Evolutionary conservation across 257 asterid genomes (phyloP).

Genomic region (Euphrasia confusa): DNA sequence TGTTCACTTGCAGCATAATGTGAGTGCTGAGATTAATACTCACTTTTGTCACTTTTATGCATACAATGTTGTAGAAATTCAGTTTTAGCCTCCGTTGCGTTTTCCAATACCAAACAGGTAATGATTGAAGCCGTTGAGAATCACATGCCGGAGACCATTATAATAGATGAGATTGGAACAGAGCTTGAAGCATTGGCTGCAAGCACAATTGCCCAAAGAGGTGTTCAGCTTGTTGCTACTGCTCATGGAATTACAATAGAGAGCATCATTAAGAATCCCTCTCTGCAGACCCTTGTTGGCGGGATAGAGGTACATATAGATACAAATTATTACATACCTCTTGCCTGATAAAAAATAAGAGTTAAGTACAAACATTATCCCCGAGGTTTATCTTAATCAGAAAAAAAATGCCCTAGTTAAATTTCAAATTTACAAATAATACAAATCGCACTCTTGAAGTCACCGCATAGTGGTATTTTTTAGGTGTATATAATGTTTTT

Average conservation of each 20-base stretch:
- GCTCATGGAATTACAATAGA: conserved; percentile 95
- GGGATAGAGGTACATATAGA: conserved; percentile 78
- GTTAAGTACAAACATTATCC: background rate
- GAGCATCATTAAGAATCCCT: conserved; percentile 83
- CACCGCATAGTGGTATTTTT: background rate
- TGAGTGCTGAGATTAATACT: conserved; percentile 33
- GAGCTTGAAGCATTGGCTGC: conserved; percentile 99
- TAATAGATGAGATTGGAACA: conserved; percentile 95
- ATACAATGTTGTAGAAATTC: conserved; percentile 1
- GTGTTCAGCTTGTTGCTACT: conserved; percentile 97
- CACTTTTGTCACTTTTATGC: background rate
- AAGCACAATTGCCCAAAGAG: conserved; percentile 96
- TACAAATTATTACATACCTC: background rate
- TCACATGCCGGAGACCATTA: conserved; percentile 94
- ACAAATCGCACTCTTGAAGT: no score
- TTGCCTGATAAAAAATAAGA: conserved; percentile 5
- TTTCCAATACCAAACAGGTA: conserved; percentile 45
- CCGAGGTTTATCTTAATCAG: background rate
- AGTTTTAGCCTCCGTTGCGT: conserved; percentile 18
- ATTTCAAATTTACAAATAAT: background rate
- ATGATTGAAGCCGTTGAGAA: conserved; percentile 99
- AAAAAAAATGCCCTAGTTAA: background rate
- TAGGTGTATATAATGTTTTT: background rate
- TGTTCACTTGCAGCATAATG: conserved; percentile 93
- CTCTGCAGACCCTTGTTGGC: conserved; percentile 90